phyloP scores from a whole-genome alignment of 2,329 filamentous ascomycete species.

The Daldinia sp. region DNA sequence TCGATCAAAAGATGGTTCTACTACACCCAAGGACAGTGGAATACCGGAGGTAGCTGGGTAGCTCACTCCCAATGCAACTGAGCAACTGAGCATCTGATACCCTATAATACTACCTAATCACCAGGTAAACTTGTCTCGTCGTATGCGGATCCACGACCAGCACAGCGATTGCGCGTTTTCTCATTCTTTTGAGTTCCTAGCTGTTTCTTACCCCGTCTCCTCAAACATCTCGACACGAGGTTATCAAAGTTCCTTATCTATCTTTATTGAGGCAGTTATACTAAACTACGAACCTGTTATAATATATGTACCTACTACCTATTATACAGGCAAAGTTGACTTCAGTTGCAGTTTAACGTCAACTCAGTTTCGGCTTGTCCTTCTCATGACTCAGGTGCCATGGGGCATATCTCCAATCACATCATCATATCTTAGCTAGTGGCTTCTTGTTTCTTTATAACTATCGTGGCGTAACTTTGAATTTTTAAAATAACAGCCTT shows the following conservation, averaged over 20 bases:
- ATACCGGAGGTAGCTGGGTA: constrained; percentile 15
- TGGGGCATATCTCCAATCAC: constrained; percentile 4
- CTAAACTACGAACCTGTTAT: not conserved
- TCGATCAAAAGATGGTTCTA: constrained; percentile 14
- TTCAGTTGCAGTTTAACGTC: constrained; percentile 2
- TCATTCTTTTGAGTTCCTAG: constrained; percentile 2
- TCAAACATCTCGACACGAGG: not conserved
- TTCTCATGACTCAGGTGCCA: constrained; percentile 13
- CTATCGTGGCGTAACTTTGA: constrained; percentile 17
- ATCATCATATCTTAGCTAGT: constrained; percentile 17
- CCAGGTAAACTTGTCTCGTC: constrained; percentile 30
- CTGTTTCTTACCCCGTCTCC: not conserved
- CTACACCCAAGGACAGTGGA: constrained; percentile 13
- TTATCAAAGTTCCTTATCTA: not conserved
- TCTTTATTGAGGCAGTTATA: not conserved
- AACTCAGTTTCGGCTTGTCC: constrained; percentile 6
- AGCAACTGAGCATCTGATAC: constrained; percentile 24
- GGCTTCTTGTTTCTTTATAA: constrained; percentile 1
- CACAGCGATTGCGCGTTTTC: constrained; percentile 3
- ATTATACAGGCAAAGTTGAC: not conserved
- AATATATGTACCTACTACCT: not conserved
- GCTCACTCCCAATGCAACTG: constrained; percentile 9
- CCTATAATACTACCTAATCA: constrained; percentile 33
- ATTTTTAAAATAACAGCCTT: constrained; percentile 21
- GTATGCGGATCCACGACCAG: constrained; percentile 12